Base-by-base conservation (phyloP, 2,329 filamentous ascomycete genomes). In the Penicillium sp. region DNA sequence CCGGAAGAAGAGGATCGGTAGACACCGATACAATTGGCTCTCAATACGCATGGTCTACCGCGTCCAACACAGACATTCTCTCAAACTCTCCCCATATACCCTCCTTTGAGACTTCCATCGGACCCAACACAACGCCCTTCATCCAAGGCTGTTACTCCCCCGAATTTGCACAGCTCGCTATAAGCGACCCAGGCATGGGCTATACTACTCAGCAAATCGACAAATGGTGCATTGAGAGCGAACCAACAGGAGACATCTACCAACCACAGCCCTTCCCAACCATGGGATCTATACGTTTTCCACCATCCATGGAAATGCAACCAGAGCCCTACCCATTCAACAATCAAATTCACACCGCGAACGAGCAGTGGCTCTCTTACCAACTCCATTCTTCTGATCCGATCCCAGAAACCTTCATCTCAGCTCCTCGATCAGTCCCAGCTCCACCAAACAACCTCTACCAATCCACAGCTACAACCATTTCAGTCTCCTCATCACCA, bases 211-310 rank as follows among this genome's bases (percentile, higher is more conserved):
- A 64, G 42, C 55, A 65, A 37, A 63, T 66, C 33, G 49, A 62
- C 19, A 58, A 60, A 50, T 63, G 61, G 59, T 65, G 61, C 46
- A 60, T 63, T 31, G 61, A 65, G 12, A 63, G 56, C 44, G 53
- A 60, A n/a, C 50, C 46, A 12, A 12, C 45, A 1, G 37, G n/a
- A 22, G 43, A 28, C 6, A 41, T 62, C 28, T 64, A 58, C 35
- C 50, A 54, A 5, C 12, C 55, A 31, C 12, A 50, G 3, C 30
- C 48, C 1, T 59, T 53, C 40, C 46, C 53, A 26, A 55, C 36
- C 22, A 51, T 55, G 4, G 50, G 49, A 26, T 38, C 61, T 12
- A 54, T 63, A 17, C 25, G 40, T 7, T 56, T 56, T 17, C 31
- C 56, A 6, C 40, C 54, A 10, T 11, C 58, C 22, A 9, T 7